Evolutionary conservation across 2,329 filamentous ascomycete species (phyloP).

Genomic region (Ophiostoma sp.): DNA sequence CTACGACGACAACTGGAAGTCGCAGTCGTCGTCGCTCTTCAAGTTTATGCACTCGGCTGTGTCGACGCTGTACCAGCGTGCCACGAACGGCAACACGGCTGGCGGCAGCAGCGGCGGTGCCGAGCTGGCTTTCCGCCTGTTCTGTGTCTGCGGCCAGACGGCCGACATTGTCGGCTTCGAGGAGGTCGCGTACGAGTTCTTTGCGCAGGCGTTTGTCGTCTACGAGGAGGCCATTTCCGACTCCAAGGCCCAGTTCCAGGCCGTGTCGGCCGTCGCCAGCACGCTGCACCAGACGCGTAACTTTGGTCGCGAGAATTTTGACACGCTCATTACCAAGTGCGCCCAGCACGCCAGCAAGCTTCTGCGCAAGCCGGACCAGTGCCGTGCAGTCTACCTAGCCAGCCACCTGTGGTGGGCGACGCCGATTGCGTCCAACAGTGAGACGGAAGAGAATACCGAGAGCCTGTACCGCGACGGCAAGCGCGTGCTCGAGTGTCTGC

Average conservation of each 20-base stretch:
- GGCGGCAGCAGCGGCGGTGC: conserved; percentile 64
- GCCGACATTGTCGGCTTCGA: conserved; percentile 90
- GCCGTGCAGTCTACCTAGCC: conserved; percentile 90
- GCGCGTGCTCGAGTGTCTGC: conserved; percentile 91
- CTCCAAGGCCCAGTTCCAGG: conserved; percentile 95
- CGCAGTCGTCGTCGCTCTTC: conserved; percentile 74
- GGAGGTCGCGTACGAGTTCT: conserved; percentile 97
- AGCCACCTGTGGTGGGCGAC: conserved; percentile 98
- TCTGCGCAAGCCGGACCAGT: conserved; percentile 96
- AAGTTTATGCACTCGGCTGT: conserved; percentile 93
- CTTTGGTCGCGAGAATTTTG: conserved; percentile 96
- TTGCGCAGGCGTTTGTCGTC: conserved; percentile 95
- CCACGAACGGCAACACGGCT: conserved; percentile 49
- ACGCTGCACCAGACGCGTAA: conserved; percentile 84
- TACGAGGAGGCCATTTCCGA: conserved; percentile 97
- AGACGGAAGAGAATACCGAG: conserved; percentile 70
- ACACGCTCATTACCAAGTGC: conserved; percentile 96
- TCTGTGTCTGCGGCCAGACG: conserved; percentile 88
- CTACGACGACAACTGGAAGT: conserved; percentile 65
- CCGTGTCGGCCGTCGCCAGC: conserved; percentile 89
- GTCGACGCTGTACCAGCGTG: conserved; percentile 82
- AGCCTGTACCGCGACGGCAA: conserved; percentile 97
- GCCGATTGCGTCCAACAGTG: conserved; percentile 72
- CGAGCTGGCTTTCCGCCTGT: conserved; percentile 84
- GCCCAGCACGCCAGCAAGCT: conserved; percentile 95